phyloP scores from a whole-genome alignment of 495 filamentous ascomycete genomes.

The Talaromyces proteolyticus region DNA sequence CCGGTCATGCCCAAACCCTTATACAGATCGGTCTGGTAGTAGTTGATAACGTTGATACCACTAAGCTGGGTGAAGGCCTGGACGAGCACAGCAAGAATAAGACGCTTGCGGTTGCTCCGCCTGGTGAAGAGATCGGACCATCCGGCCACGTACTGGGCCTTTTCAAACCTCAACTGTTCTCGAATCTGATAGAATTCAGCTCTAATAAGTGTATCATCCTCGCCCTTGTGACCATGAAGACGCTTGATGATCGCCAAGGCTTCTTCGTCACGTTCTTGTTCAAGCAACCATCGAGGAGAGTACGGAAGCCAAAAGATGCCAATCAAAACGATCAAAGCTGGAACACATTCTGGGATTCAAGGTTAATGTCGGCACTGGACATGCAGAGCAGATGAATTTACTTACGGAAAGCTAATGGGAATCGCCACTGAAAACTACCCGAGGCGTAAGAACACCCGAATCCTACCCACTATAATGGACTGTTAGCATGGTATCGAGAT shows the following conservation, averaged over 20 bases:
- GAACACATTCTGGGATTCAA: conserved; percentile 44
- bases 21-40: conserved; percentile 1
- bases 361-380: conserved; percentile 52
- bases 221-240: conserved; percentile 33
- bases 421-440: too few relatives aligned
- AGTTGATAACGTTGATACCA: conserved; percentile 32
- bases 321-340: conserved; percentile 37
- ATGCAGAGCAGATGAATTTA: conserved; percentile 13
- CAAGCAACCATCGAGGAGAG: conserved; percentile 52
- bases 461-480: too few relatives aligned
- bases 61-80: conserved; percentile 47
- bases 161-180: conserved; percentile 30
- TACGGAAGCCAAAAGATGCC: conserved; percentile 48
- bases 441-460: neutral
- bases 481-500: too few relatives aligned
- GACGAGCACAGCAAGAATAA: conserved; percentile 45
- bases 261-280: conserved; percentile 39
- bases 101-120: conserved; percentile 33
- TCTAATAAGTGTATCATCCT: conserved; percentile 30
- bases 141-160: conserved; percentile 26
- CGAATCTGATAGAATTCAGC: conserved; percentile 44
- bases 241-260: too few relatives aligned
- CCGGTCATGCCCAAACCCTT: neutral
- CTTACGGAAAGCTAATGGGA: too few relatives aligned
- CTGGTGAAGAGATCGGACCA: conserved; percentile 34